These are phyloP conservation scores for Deinandra increscens DNA, from an alignment of 129 eudicot species.

Conservation along the genomic window DNA sequence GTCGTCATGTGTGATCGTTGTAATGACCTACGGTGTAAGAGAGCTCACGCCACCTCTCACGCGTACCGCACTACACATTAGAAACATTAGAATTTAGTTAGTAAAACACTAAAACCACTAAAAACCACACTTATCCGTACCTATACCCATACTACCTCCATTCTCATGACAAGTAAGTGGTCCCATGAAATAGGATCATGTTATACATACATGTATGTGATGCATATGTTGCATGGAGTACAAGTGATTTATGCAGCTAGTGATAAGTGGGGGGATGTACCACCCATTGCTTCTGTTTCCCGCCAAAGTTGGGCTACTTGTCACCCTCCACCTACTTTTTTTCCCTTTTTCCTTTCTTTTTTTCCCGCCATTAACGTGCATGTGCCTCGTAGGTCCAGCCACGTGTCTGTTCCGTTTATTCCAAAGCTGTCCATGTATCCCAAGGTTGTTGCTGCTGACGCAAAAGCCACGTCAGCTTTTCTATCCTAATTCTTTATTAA, in stretches of 20 bases:
- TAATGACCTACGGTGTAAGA: too few species aligned
- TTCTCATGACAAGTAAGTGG: background rate
- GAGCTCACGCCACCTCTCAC: too few species aligned
- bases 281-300: slow-evolving; percentile 39
- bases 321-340: background rate
- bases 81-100: too few species aligned
- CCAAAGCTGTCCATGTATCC: background rate
- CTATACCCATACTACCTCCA: background rate
- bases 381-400: slow-evolving; percentile 10
- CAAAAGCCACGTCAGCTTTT: slow-evolving; percentile 3
- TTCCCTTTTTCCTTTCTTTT: too few species aligned
- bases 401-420: slow-evolving; percentile 4
- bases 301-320: slow-evolving; percentile 43
- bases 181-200: background rate
- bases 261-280: slow-evolving; percentile 22
- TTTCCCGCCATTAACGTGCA: slow-evolving; percentile 12
- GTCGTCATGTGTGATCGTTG: too few species aligned
- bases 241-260: slow-evolving; percentile 32
- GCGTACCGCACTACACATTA: too few species aligned
- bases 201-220: background rate
- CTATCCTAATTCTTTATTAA: background rate
- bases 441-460: background rate
- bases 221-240: background rate
- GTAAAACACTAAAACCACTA: too few species aligned
- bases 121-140: too few species aligned